Conservation (phyloP, 805 yeast species). For the Wickerhamiella azyma region DNA sequence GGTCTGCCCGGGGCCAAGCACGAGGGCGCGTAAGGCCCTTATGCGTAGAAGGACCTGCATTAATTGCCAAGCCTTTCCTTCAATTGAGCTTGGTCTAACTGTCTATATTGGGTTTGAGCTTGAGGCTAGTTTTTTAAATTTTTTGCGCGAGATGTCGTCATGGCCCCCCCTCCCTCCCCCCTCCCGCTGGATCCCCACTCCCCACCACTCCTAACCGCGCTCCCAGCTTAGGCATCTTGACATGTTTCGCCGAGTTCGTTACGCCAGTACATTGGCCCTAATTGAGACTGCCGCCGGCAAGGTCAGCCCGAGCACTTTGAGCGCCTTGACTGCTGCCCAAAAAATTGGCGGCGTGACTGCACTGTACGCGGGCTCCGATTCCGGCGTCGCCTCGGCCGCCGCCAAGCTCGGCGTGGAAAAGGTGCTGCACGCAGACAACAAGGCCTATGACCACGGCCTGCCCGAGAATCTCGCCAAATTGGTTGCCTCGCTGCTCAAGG, state of each 20-base stretch:
- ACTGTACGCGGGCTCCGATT: slow-evolving; percentile 51
- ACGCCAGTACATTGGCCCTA: slow-evolving; percentile 61
- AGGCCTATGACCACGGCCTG: slow-evolving; percentile 45
- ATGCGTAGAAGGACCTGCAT: no score
- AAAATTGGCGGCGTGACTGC: slow-evolving; percentile 62
- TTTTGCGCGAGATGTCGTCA: no score
- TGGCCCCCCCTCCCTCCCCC: no score
- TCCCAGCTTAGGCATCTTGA: no score
- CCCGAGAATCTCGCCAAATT: slow-evolving; percentile 78
- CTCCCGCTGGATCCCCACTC: no score
- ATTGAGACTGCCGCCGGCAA: slow-evolving; percentile 46
- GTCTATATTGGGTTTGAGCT: no score
- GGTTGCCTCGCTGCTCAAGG: slow-evolving; percentile 33
- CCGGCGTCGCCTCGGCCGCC: slow-evolving; percentile 38
- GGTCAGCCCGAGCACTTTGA: slow-evolving; percentile 54
- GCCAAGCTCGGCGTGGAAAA: slow-evolving; percentile 42
- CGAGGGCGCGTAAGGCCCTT: no score
- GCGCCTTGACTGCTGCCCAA: slow-evolving; percentile 65
- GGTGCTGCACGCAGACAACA: slow-evolving; percentile 44
- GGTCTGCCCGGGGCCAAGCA: no score
- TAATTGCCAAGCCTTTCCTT: no score
- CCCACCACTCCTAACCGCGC: no score
- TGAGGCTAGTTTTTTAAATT: no score
- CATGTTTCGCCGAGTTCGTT: slow-evolving; percentile 11
- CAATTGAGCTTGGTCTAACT: no score